A percentile compares a stretch with the other conserved stretches of the same genome.
Conservation (phyloP, 345 rosid genomes). For the Syzygium jambos region DNA sequence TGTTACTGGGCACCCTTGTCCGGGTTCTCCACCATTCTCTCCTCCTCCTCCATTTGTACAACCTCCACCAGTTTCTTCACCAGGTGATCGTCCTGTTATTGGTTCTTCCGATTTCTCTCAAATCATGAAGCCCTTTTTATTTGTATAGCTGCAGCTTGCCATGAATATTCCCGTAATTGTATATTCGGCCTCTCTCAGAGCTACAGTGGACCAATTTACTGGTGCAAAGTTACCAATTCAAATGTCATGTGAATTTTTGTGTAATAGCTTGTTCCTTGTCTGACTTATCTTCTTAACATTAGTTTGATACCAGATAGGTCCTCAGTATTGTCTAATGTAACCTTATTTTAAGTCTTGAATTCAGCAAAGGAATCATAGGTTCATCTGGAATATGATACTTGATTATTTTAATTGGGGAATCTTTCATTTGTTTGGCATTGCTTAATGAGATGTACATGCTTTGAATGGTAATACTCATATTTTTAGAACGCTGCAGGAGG, state of each 20-base stretch:
- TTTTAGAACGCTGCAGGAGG: conserved; percentile 42
- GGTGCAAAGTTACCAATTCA: neutral
- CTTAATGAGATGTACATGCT: neutral
- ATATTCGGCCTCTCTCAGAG: neutral
- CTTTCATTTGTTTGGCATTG: neutral
- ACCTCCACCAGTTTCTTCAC: conserved; percentile 60
- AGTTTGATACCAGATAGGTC: neutral
- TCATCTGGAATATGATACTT: neutral
- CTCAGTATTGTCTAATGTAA: neutral
- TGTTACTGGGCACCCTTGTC: conserved; percentile 90
- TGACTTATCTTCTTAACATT: neutral
- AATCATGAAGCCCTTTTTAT: neutral
- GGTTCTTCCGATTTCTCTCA: neutral
- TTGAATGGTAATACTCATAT: neutral
- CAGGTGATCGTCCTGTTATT: conserved; percentile 32
- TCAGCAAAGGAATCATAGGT: neutral
- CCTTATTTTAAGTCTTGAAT: neutral
- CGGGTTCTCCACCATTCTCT: conserved; percentile 98
- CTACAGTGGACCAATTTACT: neutral
- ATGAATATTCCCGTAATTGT: neutral
- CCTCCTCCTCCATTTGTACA: conserved; percentile 99
- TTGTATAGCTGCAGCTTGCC: neutral
- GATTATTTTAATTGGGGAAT: neutral
- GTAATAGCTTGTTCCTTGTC: neutral
- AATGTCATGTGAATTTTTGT: neutral